phyloP scores from a whole-genome alignment of 2,329 filamentous ascomycete species.

The Mycosphaerella sp. region DNA sequence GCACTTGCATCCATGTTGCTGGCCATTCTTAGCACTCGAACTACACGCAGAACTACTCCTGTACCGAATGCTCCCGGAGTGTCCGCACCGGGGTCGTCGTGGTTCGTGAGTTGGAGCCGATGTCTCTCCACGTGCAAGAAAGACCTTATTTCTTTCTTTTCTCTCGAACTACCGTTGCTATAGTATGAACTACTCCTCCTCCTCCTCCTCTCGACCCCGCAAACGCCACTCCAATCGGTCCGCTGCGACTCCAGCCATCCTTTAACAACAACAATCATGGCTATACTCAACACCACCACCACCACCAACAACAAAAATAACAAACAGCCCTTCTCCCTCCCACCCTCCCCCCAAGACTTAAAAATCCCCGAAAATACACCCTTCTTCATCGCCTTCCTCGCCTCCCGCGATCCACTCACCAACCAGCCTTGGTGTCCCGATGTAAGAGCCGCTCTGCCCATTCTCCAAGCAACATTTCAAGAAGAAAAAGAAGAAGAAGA shows the following conservation, averaged over 20 bases:
- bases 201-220: no score
- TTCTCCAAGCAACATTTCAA: slow-evolving; percentile 15
- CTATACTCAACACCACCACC: no score
- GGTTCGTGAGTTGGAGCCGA: slow-evolving; percentile 11
- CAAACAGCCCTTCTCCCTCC: slow-evolving; percentile 6
- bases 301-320: neutral
- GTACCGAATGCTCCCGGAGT: no score
- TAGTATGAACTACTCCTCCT: no score
- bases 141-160: no score
- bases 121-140: neutral
- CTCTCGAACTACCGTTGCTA: no score
- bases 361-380: neutral
- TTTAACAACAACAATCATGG: no score
- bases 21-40: no score
- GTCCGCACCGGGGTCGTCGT: neutral
- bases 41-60: no score
- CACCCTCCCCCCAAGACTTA: neutral
- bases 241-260: no score
- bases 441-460: slow-evolving; percentile 17
- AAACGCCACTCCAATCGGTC: no score
- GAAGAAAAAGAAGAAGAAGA: neutral
- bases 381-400: slow-evolving; percentile 21
- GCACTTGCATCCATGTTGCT: slow-evolving; percentile 1
- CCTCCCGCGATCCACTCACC: slow-evolving; percentile 18
- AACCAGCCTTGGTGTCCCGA: slow-evolving; percentile 22